Percentiles rank a stretch among this genome's conserved stretches.
Evolutionary conservation across 1,284 basidiomycete genomes (phyloP).

Genomic region (Cryptococcus hybrid): DNA sequence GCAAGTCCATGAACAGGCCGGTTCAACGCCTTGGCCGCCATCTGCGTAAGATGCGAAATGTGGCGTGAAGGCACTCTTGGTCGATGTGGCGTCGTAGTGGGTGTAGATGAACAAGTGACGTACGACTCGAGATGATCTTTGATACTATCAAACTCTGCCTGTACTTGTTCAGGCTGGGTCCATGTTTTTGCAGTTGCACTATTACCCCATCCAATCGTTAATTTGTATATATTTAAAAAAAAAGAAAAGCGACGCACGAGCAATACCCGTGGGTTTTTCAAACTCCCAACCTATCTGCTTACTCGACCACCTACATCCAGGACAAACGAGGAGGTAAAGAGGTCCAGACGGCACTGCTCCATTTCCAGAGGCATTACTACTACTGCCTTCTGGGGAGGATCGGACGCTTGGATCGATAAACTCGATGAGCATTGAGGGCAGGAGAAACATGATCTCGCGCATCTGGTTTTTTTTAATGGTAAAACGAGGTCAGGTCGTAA

Average conservation of each 20-base stretch:
- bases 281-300: constrained; percentile 85
- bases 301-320: constrained; percentile 93
- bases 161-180: constrained; percentile 74
- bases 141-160: constrained; percentile 79
- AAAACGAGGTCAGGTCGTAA: no score
- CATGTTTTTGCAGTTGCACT: constrained; percentile 86
- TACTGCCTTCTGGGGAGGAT: constrained; percentile 40
- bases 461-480: constrained; percentile 57
- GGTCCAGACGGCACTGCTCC: constrained; percentile 56
- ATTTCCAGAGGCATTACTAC: constrained; percentile 44
- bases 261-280: constrained; percentile 93
- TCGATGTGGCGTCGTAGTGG: constrained; percentile 4
- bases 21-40: constrained; percentile 40
- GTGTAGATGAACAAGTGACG: constrained; percentile 39
- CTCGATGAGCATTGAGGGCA: constrained; percentile 91
- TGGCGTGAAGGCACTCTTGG: constrained; percentile 34
- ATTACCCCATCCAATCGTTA: constrained; percentile 9
- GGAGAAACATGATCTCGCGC: constrained; percentile 94
- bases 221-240: background rate
- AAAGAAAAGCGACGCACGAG: constrained; percentile 57
- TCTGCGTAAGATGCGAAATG: constrained; percentile 44
- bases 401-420: constrained; percentile 80
- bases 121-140: constrained; percentile 94
- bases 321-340: constrained; percentile 88
- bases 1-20: constrained; percentile 35